Base-by-base conservation (phyloP, 2,329 filamentous ascomycete genomes). In the Lecanoromycetidae sp. region DNA sequence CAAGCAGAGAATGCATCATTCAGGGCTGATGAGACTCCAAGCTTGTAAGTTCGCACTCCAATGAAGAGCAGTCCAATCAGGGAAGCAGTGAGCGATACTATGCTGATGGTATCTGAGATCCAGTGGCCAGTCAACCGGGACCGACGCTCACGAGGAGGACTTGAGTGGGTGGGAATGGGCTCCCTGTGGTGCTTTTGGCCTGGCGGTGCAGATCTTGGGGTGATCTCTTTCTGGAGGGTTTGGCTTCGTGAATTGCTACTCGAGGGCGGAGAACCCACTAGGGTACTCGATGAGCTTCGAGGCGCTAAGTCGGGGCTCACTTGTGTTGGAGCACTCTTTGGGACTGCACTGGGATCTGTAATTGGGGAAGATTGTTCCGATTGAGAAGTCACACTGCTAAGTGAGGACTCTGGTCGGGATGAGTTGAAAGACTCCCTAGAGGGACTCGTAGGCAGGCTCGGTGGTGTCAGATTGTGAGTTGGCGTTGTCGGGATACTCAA, bases 41-140 rank as follows among this genome's bases (percentile, higher is more conserved):
- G 38, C 29, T 47, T 47, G 25, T 47, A 47, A 22, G 37, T 36
- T 23, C 45, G 45, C 25, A 47, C 45, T 10, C 45, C 45, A 23
- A 47, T 32, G 22, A 23, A 47, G 4, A 47, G 29, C 38, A 46
- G 29, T 20, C 36, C 35, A 19, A 29, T 25, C 27, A 46, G 29
- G 8, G 36, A 38, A 34, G 44, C 44, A 6, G 33, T 36, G 3
- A 46, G 29, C 12, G 35, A 32, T 22, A 46, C 15, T 9, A 39
- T 26, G 17, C 27, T 15, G 1, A 39, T 22, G 9, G 20, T 25
- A 15, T 46, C 27, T 22, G 29, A 37, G 8, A 46, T 19, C 44
- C 44, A 46, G 13, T 9, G 27, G 13, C 44, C 13, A 10, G 19
- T 27, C n/a, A 30, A 6, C 4, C 9, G 6, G 1, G 3, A n/a